Conservation (phyloP, 495 filamentous ascomycete genomes). For the Aspergillus campestris region DNA sequence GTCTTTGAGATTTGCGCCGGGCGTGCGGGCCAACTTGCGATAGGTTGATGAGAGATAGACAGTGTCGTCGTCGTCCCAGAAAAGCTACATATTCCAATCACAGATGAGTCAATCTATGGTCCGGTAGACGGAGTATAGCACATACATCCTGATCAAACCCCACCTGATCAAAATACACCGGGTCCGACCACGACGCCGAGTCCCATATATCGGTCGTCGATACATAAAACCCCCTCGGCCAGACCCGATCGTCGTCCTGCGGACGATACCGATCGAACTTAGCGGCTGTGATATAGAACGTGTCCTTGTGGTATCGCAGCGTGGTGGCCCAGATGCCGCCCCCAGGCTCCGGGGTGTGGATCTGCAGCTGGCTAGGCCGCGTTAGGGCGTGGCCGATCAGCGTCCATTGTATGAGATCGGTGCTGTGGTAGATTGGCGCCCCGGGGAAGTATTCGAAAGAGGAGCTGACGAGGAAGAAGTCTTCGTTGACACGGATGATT, state of each 20-base stretch:
- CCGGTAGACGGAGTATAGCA: background rate
- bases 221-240: slow-evolving; percentile 42
- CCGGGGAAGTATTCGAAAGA: slow-evolving; percentile 43
- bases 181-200: slow-evolving; percentile 37
- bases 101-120: background rate
- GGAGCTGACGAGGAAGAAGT: slow-evolving; percentile 40
- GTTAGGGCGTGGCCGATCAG: slow-evolving; percentile 50
- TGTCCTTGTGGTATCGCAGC: slow-evolving; percentile 27
- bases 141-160: slow-evolving; percentile 41
- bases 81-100: slow-evolving; percentile 16
- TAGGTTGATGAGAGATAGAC: slow-evolving; percentile 33
- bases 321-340: slow-evolving; percentile 41
- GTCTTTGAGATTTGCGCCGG: slow-evolving; percentile 20
- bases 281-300: slow-evolving; percentile 35
- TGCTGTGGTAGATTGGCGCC: slow-evolving; percentile 38
- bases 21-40: slow-evolving; percentile 23
- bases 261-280: slow-evolving; percentile 35
- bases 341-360: slow-evolving; percentile 46
- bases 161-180: slow-evolving; percentile 40
- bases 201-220: slow-evolving; percentile 41
- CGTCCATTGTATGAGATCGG: slow-evolving; percentile 37
- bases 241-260: slow-evolving; percentile 34
- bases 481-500: slow-evolving; percentile 25
- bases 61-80: slow-evolving; percentile 33
- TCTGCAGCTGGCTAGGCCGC: slow-evolving; percentile 51